Evolutionary conservation across 192 early-diverging fungal species (phyloP), one percentile per base, ranked within the genome.

Genomic region (Lunasporangiospora selenospora): DNA sequence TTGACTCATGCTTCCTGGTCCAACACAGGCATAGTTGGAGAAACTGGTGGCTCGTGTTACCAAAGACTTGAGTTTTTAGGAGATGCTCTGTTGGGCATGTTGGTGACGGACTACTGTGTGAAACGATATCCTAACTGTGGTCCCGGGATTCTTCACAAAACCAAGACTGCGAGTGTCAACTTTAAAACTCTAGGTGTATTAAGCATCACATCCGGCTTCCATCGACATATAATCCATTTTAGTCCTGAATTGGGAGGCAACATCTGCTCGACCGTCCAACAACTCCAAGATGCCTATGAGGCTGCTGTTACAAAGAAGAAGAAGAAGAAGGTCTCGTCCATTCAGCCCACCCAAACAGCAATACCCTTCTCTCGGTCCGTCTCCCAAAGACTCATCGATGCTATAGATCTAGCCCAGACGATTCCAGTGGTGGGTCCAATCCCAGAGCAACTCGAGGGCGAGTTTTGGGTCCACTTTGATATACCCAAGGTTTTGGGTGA

Each of bases 1-100:
- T 58, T 97, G 36, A 95, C 93, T 0, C 95, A 97, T 61, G 88
- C 92, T n/a, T 90, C 87, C 9, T 16, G 18, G 26, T 26, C 23
- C 23, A 8, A 21, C 2, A 27, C 10, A 16, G 24, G 45, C n/a
- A n/a, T n/a, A 27, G 8, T 9, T 4, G 45, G 21, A 2, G 6
- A 13, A 1, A 56, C 63, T 90, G 87, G 73, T 62, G 76, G 2
- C 71, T 75, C 83, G 27, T 92, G 88, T 67, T 98, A 95, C 70
- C 91, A 98, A 73, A 85, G 95, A 4, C 83, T 98, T n/a, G 95
- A 98, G 78, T 96, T 88, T 53, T 59, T 98, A 39, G 95, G 95
- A 36, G 87, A 90, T 50, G 88, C 87, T 0, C 66, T 95, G 27
- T 36, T 95, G 41, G 94, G 95, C 67, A 90, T 88, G 58, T 69